Percentiles rank a stretch among this genome's conserved stretches.
phyloP scores from a whole-genome alignment of 306 rosid genomes.

The Casuarina glauca region DNA sequence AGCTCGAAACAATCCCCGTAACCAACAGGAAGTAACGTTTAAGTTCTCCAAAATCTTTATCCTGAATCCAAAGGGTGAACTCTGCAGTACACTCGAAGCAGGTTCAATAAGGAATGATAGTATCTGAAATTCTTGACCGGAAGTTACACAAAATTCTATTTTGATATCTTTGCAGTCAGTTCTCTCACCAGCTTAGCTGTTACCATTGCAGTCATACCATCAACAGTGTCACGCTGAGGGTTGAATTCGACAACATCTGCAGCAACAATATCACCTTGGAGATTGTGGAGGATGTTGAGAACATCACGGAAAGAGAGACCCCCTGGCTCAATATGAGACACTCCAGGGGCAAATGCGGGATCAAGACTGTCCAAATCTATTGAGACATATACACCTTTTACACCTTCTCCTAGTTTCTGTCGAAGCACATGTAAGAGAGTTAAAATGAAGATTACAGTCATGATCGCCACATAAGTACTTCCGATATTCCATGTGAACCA shows the following conservation, averaged over 20 bases:
- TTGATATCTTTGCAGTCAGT: constrained; percentile 79
- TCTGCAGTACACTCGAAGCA: constrained; percentile 12
- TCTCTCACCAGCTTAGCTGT: constrained; percentile 97
- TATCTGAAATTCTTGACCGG: neutral
- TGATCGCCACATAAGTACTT: neutral
- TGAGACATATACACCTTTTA: constrained; percentile 89
- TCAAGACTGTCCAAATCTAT: constrained; percentile 88
- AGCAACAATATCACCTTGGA: constrained; percentile 77
- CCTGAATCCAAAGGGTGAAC: neutral
- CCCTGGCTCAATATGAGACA: constrained; percentile 95
- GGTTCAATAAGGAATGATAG: constrained; percentile 9
- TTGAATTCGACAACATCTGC: constrained; percentile 92
- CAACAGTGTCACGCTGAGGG: constrained; percentile 94
- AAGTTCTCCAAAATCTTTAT: neutral
- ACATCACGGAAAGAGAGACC: constrained; percentile 92
- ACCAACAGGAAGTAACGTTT: neutral
- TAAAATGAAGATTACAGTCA: constrained; percentile 2
- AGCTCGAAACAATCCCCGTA: neutral
- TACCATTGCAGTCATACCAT: constrained; percentile 99
- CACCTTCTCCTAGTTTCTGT: constrained; percentile 96
- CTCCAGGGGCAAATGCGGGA: constrained; percentile 99
- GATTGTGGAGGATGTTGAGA: constrained; percentile 89
- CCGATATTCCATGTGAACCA: neutral
- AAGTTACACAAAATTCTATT: constrained; percentile 33
- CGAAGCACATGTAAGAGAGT: constrained; percentile 20